These are phyloP conservation scores for Hortaea sp. DNA, from an alignment of 2,329 filamentous ascomycete genomes.

Conservation along the genomic window DNA sequence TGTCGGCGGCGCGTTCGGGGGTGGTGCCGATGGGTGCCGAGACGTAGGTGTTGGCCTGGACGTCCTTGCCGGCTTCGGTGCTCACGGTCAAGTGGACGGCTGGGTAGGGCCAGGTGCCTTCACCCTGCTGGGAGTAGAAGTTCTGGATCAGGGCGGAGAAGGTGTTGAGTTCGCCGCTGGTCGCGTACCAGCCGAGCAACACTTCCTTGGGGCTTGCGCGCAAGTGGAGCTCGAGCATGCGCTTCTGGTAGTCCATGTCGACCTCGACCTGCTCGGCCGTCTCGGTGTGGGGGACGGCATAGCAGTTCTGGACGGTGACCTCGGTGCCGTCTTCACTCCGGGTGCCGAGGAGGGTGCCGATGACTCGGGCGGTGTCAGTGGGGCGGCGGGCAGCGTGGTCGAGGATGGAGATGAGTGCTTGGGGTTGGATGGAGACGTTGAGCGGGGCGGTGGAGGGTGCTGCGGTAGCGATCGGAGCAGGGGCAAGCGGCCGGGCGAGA, in stretches of 20 bases:
- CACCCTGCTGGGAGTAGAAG: constrained; percentile 95
- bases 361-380: constrained; percentile 86
- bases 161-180: constrained; percentile 90
- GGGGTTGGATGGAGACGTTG: constrained; percentile 87
- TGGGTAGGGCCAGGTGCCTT: constrained; percentile 95
- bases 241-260: constrained; percentile 99
- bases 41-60: constrained; percentile 90
- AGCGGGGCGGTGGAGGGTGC: constrained; percentile 75
- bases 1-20: constrained; percentile 87
- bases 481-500: constrained; percentile 82
- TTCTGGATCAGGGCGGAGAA: constrained; percentile 99
- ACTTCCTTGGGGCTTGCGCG: constrained; percentile 90
- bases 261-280: constrained; percentile 98
- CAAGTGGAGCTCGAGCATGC: constrained; percentile 91
- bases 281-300: constrained; percentile 96
- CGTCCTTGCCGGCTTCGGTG: constrained; percentile 77
- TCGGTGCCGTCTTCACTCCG: constrained; percentile 95
- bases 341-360: constrained; percentile 86
- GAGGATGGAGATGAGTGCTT: constrained; percentile 61
- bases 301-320: constrained; percentile 90
- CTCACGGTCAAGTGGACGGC: constrained; percentile 93
- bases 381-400: constrained; percentile 92
- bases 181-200: constrained; percentile 97
- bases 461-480: constrained; percentile 66
- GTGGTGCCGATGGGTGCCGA: constrained; percentile 90